Percentiles rank a stretch among this genome's conserved stretches.
phyloP scores from a whole-genome alignment of 2,329 filamentous ascomycete genomes.

The Diaporthe sp. region DNA sequence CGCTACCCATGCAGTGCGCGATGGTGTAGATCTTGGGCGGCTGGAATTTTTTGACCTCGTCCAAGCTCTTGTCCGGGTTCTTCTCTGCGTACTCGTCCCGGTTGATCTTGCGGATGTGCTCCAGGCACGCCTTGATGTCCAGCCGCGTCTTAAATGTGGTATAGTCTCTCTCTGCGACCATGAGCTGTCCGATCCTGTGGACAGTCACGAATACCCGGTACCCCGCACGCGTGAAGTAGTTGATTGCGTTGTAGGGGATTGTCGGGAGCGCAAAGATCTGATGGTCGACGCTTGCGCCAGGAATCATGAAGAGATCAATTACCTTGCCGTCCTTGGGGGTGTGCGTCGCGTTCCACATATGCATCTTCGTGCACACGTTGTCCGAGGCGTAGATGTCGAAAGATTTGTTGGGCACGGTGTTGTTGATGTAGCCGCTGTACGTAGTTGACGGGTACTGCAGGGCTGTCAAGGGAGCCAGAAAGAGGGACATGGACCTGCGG shows the following conservation, averaged over 20 bases:
- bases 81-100: slow-evolving; percentile 46
- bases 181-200: slow-evolving; percentile 69
- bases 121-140: slow-evolving; percentile 69
- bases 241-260: slow-evolving; percentile 73
- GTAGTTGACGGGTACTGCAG: slow-evolving; percentile 68
- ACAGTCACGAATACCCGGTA: slow-evolving; percentile 72
- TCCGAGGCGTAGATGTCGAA: slow-evolving; percentile 65
- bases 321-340: slow-evolving; percentile 49
- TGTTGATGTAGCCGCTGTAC: slow-evolving; percentile 67
- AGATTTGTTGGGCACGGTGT: slow-evolving; percentile 59
- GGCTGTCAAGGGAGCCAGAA: slow-evolving; percentile 67
- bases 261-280: slow-evolving; percentile 74
- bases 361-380: slow-evolving; percentile 65
- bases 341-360: slow-evolving; percentile 69
- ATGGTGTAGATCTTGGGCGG: slow-evolving; percentile 67
- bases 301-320: slow-evolving; percentile 72
- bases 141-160: slow-evolving; percentile 73
- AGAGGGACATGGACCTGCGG: slow-evolving; percentile 64
- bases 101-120: slow-evolving; percentile 62
- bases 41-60: neutral
- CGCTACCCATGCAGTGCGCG: slow-evolving; percentile 75
- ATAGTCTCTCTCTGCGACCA: slow-evolving; percentile 64
- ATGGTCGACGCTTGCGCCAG: slow-evolving; percentile 74
- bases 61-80: neutral
- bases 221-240: slow-evolving; percentile 72